Conservation (phyloP, 139 green algal genomes). For the Pseudopediastrum boryanum region DNA sequence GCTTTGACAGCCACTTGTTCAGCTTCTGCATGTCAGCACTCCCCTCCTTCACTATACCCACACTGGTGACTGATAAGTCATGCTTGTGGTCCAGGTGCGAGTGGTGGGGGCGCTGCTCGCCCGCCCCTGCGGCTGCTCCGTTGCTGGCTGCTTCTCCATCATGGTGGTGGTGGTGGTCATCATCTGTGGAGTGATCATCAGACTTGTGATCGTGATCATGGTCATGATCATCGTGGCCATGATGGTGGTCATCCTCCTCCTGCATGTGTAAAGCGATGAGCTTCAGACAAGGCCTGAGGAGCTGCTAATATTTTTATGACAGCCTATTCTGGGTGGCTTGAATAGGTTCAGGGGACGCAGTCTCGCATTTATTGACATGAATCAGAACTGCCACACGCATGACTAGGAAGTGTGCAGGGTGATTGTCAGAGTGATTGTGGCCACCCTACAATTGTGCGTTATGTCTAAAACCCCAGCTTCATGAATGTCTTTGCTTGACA, state of each 20-base stretch:
- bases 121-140: not conserved
- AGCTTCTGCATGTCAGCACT: slow-evolving; percentile 68
- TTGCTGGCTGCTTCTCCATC: slow-evolving; percentile 7
- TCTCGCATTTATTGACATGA: too few species aligned
- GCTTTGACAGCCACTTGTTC: slow-evolving; percentile 73
- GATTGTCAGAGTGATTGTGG: too few species aligned
- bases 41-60: slow-evolving; percentile 63
- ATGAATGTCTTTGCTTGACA: too few species aligned
- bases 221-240: slow-evolving; percentile 36
- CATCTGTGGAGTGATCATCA: slow-evolving; percentile 6
- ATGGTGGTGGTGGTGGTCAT: slow-evolving; percentile 25
- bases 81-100: slow-evolving; percentile 69
- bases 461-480: too few species aligned
- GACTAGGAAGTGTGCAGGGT: too few species aligned
- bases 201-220: slow-evolving; percentile 27
- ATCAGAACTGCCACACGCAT: too few species aligned
- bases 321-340: too few species aligned
- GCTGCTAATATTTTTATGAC: too few species aligned
- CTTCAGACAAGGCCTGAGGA: too few species aligned
- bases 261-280: too few species aligned
- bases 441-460: too few species aligned
- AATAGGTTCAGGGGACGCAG: too few species aligned
- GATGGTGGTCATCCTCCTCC: slow-evolving; percentile 34
- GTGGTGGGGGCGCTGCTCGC: slow-evolving; percentile 19
- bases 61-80: slow-evolving; percentile 53